Base-by-base conservation (phyloP, 805 yeast genomes). In the Allodekkera sacchari region DNA sequence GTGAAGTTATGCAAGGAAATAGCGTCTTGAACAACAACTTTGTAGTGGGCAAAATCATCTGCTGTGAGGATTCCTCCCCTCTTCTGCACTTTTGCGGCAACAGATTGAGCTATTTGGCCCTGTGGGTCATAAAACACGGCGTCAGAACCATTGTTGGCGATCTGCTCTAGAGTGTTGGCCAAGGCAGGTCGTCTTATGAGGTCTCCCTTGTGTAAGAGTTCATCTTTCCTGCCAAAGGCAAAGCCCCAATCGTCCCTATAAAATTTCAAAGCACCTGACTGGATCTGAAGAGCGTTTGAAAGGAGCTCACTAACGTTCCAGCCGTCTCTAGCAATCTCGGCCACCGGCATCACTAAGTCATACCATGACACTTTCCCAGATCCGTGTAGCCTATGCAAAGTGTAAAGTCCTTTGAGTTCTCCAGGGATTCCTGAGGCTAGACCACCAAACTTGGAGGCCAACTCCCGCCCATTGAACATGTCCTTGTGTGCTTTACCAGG, bases 401-500 rank as follows among this genome's bases (percentile, higher is more conserved):
- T 69, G 45, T 80, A 74, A n/a, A 87, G 59, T 0, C 96, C 98
- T 37, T 76, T 77, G 29, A 89, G 46, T 52, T 89, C 97, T 8
- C 98, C 98, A 0, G 98, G 98, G 13, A 82, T 73, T 2, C 75
- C 97, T 7, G 77, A 74, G 0, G 96, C 84, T n/a, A 85, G 59
- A 0, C 96, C 98, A 4, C 96, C 96, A 13, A 77, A 57, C 42
- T 71, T 70, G 0, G 94, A 68, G 10, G 68, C 53, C 20, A 55
- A 34, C 8, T 71, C 72, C 11, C 62, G 59, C 18, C 59, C 51
- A 14, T 34, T 19, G 41, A 61, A 87, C 95, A 88, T 85, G 41
- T 77, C 63, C 40, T 71, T 70, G 44, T 61, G 59, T 4, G 92
- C 72, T 2, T 31, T 46, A 2, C 50, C 55, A 0, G 97, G 96